Conservation (phyloP, 1,284 basidiomycete genomes). For the Ustilago hordei region DNA sequence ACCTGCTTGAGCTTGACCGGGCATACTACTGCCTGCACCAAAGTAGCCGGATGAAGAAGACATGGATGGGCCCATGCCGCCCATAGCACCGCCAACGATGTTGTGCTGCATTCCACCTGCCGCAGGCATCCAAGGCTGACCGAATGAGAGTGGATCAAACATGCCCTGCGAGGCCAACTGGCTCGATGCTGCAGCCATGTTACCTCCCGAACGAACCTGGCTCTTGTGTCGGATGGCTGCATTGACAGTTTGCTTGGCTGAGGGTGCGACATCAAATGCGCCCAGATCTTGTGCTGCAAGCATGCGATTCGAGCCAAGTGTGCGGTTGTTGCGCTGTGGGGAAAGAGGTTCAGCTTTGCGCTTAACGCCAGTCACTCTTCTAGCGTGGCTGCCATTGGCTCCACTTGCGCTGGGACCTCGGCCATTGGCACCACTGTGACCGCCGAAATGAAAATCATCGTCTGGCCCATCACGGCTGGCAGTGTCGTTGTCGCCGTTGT, state of each 20-base stretch:
- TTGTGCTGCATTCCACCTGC: constrained; percentile 8
- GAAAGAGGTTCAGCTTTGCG: constrained; percentile 31
- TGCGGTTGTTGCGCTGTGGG: constrained; percentile 2
- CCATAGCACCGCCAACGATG: constrained; percentile 1
- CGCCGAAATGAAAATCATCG: constrained; percentile 15
- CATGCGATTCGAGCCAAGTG: not conserved
- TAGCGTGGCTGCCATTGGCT: not conserved
- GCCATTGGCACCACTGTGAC: constrained; percentile 11
- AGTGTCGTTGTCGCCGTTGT: constrained; percentile 26
- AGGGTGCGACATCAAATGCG: constrained; percentile 18
- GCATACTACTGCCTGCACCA: not conserved
- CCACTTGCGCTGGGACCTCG: constrained; percentile 9
- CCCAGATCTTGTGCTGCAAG: not conserved
- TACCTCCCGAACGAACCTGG: constrained; percentile 6
- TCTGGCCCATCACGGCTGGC: constrained; percentile 21
- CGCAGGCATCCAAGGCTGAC: constrained; percentile 16
- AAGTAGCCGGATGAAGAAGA: not conserved
- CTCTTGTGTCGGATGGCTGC: constrained; percentile 45
- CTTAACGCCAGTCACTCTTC: constrained; percentile 27
- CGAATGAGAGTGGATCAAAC: constrained; percentile 12
- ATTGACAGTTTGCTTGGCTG: constrained; percentile 40
- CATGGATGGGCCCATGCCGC: not conserved
- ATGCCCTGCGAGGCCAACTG: not conserved
- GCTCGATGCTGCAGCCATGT: not conserved
- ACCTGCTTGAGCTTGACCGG: not conserved